Conservation (phyloP, 106 monocot species). For the Alisma plantagoaquatica region DNA sequence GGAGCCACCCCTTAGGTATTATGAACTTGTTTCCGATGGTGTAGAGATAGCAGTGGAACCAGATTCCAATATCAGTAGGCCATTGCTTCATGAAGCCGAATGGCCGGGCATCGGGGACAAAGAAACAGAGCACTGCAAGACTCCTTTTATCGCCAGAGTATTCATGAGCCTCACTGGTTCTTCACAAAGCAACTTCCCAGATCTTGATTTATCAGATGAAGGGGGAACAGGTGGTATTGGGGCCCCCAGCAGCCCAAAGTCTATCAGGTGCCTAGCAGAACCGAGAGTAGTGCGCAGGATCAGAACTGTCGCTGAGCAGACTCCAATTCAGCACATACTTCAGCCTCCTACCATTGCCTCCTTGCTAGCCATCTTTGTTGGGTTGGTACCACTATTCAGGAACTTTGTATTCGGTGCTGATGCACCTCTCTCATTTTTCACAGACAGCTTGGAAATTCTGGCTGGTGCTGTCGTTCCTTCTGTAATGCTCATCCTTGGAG, state of each 20-base stretch:
- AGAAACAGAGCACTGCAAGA: too few relatives aligned
- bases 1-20: too few relatives aligned
- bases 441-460: conserved; percentile 87
- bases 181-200: too few relatives aligned
- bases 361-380: conserved; percentile 64
- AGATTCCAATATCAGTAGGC: too few relatives aligned
- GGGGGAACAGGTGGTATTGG: not conserved
- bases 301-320: conserved; percentile 81
- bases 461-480: conserved; percentile 84
- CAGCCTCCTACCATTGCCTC: conserved; percentile 97
- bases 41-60: too few relatives aligned
- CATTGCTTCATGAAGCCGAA: too few relatives aligned
- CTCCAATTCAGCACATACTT: conserved; percentile 76
- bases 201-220: too few relatives aligned
- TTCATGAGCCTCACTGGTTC: too few relatives aligned
- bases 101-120: too few relatives aligned
- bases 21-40: too few relatives aligned
- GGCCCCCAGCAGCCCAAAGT: conserved; percentile 52
- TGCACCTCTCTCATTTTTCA: conserved; percentile 75
- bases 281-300: conserved; percentile 76
- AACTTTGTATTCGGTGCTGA: conserved; percentile 60
- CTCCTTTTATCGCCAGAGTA: too few relatives aligned
- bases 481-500: conserved; percentile 91
- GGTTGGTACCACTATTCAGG: conserved; percentile 60
- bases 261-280: conserved; percentile 75